Evolutionary conservation across 2,329 filamentous ascomycete species (phyloP).

Genomic region (Sporothrix curviconia): DNA sequence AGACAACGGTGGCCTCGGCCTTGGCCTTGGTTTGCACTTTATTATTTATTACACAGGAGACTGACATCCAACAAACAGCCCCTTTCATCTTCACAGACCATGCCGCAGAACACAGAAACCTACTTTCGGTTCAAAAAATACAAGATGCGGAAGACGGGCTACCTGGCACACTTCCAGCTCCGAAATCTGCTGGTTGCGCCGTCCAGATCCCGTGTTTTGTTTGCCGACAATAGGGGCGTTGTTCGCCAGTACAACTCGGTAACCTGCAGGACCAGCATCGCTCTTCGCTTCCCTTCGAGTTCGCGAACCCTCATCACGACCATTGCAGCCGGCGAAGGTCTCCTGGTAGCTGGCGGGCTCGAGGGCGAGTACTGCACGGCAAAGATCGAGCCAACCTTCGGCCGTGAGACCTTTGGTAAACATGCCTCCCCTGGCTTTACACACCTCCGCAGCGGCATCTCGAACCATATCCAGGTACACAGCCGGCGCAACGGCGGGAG

Average conservation of each 20-base stretch:
- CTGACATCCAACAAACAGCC: not conserved
- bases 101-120: constrained; percentile 35
- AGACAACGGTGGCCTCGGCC: too few species aligned
- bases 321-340: constrained; percentile 44
- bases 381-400: constrained; percentile 32
- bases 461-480: constrained; percentile 58
- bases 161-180: constrained; percentile 59
- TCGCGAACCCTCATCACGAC: constrained; percentile 42
- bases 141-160: constrained; percentile 46
- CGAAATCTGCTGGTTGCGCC: constrained; percentile 55
- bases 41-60: not conserved
- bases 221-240: constrained; percentile 43
- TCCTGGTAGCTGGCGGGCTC: constrained; percentile 55
- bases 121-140: constrained; percentile 55
- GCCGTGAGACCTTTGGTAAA: constrained; percentile 24
- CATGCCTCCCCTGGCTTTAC: constrained; percentile 44
- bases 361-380: constrained; percentile 49
- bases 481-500: constrained; percentile 43
- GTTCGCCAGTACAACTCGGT: constrained; percentile 48
- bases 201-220: constrained; percentile 50
- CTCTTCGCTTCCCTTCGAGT: constrained; percentile 37
- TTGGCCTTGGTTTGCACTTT: not conserved
- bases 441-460: constrained; percentile 51
- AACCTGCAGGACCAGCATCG: constrained; percentile 38
- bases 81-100: not conserved